A percentile compares a stretch with the other conserved stretches of the same genome.
Conservation (phyloP, 2,329 filamentous ascomycete species). For the Knufia petricola region DNA sequence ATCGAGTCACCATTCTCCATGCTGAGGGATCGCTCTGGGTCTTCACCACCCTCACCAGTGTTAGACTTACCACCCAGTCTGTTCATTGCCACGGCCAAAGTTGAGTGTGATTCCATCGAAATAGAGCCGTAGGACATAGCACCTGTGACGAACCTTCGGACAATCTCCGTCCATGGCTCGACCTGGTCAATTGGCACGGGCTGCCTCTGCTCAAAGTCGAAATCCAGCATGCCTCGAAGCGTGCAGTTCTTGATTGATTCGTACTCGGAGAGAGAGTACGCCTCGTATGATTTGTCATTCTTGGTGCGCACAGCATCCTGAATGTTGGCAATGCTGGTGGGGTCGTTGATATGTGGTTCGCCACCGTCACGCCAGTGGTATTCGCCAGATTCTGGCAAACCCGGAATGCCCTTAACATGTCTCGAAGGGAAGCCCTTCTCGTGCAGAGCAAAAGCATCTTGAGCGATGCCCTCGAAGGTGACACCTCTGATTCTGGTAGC, state of each 20-base stretch:
- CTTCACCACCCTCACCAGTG: slow-evolving; percentile 94
- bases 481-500: slow-evolving; percentile 89
- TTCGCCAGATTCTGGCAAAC: slow-evolving; percentile 83
- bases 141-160: slow-evolving; percentile 89
- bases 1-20: slow-evolving; percentile 91
- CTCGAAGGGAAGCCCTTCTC: slow-evolving; percentile 84
- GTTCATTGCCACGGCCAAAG: slow-evolving; percentile 93
- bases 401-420: slow-evolving; percentile 64
- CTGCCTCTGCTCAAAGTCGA: slow-evolving; percentile 79
- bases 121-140: slow-evolving; percentile 99
- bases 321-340: slow-evolving; percentile 88
- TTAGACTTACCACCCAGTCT: slow-evolving; percentile 93
- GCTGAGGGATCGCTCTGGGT: slow-evolving; percentile 76
- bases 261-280: slow-evolving; percentile 85
- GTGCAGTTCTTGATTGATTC: slow-evolving; percentile 97
- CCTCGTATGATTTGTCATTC: slow-evolving; percentile 97
- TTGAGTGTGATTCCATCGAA: slow-evolving; percentile 96
- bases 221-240: slow-evolving; percentile 85
- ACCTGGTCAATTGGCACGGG: slow-evolving; percentile 93
- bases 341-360: slow-evolving; percentile 91
- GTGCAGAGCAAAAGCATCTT: slow-evolving; percentile 90
- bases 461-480: slow-evolving; percentile 85
- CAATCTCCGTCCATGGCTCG: slow-evolving; percentile 96
- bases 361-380: slow-evolving; percentile 98
- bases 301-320: slow-evolving; percentile 93